Percentiles rank a stretch among this genome's conserved stretches.
Evolutionary conservation across 106 monocot species (phyloP).

Genomic region (Gastrodia elata): DNA sequence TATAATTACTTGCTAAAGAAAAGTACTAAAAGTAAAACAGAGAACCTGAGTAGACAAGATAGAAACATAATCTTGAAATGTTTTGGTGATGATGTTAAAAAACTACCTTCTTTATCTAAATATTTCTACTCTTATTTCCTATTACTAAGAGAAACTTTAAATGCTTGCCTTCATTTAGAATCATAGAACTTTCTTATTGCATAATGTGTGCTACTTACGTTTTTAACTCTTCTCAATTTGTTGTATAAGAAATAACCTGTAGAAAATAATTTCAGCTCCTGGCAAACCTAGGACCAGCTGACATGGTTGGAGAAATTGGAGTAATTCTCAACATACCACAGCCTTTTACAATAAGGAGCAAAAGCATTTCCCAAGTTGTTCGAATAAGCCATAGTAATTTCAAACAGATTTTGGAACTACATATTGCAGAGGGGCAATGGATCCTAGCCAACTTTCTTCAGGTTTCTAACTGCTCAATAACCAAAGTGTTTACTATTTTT

Average conservation of each 20-base stretch:
- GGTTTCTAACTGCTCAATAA: constrained; percentile 20
- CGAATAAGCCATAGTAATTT: constrained; percentile 46
- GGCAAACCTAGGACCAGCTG: constrained; percentile 26
- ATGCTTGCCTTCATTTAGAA: background rate
- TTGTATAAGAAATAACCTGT: constrained; percentile 1
- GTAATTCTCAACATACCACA: constrained; percentile 71
- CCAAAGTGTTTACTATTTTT: background rate
- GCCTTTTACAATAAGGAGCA: constrained; percentile 64
- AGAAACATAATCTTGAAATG: background rate
- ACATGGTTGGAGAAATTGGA: constrained; percentile 52
- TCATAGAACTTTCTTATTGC: background rate
- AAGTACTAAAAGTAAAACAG: background rate
- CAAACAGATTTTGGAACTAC: constrained; percentile 32
- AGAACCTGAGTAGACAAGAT: background rate
- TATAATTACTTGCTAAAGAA: background rate
- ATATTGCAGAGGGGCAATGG: constrained; percentile 26
- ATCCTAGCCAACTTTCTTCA: constrained; percentile 44
- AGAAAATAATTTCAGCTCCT: constrained; percentile 24
- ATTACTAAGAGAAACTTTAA: background rate
- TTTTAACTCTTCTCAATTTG: background rate
- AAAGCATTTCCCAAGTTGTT: constrained; percentile 48
- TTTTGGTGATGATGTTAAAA: background rate
- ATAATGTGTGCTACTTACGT: background rate
- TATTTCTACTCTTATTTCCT: background rate
- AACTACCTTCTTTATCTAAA: background rate